These are phyloP conservation scores for Ustilago trichophora DNA, from an alignment of 1,284 basidiomycete species.

Conservation along the genomic window DNA sequence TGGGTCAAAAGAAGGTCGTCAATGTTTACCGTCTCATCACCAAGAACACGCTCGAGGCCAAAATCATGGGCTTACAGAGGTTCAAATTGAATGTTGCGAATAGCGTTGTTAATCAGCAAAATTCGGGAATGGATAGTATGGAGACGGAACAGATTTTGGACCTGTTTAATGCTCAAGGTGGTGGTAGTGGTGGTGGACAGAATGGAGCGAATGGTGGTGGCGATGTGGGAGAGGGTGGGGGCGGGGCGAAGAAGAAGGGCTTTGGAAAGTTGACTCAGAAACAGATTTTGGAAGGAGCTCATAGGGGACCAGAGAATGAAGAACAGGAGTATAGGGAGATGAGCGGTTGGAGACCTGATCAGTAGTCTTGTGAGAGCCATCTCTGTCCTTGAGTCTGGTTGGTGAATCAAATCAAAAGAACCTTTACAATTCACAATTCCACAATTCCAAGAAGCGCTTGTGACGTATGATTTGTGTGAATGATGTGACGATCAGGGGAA, in stretches of 20 bases:
- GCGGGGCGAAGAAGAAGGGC: slow-evolving; percentile 13
- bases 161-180: slow-evolving; percentile 74
- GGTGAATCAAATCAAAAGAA: no score
- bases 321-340: slow-evolving; percentile 63
- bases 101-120: slow-evolving; percentile 96
- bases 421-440: no score
- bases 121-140: slow-evolving; percentile 90
- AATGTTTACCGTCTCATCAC: slow-evolving; percentile 98
- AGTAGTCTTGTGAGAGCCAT: no score
- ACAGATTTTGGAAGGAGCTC: slow-evolving; percentile 66
- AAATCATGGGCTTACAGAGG: slow-evolving; percentile 97
- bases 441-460: no score
- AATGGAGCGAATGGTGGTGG: neutral
- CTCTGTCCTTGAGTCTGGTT: no score
- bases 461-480: no score
- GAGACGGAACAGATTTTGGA: slow-evolving; percentile 96
- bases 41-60: slow-evolving; percentile 95
- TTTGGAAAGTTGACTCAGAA: slow-evolving; percentile 66
- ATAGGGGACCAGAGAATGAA: slow-evolving; percentile 63
- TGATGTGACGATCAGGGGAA: no score
- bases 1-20: slow-evolving; percentile 98
- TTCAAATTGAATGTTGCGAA: slow-evolving; percentile 99
- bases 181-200: neutral
- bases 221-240: neutral
- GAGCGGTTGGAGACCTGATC: slow-evolving; percentile 52